phyloP scores from a whole-genome alignment of 2,329 filamentous ascomycete species.

The Aspergillus ochraceus region DNA sequence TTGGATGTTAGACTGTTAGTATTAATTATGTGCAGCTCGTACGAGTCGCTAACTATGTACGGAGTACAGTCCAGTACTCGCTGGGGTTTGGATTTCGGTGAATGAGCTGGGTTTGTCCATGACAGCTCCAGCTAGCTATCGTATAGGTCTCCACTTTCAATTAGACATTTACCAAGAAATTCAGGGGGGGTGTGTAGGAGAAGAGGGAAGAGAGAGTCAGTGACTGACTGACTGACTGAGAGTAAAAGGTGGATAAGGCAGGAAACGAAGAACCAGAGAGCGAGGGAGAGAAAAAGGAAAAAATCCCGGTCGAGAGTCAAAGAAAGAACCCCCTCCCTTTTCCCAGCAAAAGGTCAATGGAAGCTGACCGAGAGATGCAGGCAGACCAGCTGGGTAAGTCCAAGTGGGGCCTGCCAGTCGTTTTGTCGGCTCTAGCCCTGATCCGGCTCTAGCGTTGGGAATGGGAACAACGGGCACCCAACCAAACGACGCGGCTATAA shows the following conservation, averaged over 20 bases:
- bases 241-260: background rate
- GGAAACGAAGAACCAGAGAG: background rate
- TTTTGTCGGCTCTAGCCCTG: background rate
- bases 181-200: background rate
- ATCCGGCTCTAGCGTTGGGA: background rate
- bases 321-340: background rate
- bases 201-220: no score
- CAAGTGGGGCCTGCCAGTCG: constrained; percentile 2
- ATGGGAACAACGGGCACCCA: background rate
- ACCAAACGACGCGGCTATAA: background rate
- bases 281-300: background rate
- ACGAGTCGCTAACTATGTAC: no score
- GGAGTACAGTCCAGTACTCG: no score
- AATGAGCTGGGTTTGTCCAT: background rate
- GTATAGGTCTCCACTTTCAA: background rate
- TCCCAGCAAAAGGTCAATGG: background rate
- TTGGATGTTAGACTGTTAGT: no score
- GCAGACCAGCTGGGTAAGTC: constrained; percentile 11
- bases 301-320: background rate
- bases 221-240: background rate
- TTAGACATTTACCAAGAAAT: background rate
- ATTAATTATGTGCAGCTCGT: background rate
- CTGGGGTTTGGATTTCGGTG: background rate
- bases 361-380: constrained; percentile 8
- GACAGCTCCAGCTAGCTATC: background rate